Evolutionary conservation across 2,329 filamentous ascomycete genomes (phyloP), one percentile per base, ranked within the genome.

Genomic region (Xylariaceae sp.): DNA sequence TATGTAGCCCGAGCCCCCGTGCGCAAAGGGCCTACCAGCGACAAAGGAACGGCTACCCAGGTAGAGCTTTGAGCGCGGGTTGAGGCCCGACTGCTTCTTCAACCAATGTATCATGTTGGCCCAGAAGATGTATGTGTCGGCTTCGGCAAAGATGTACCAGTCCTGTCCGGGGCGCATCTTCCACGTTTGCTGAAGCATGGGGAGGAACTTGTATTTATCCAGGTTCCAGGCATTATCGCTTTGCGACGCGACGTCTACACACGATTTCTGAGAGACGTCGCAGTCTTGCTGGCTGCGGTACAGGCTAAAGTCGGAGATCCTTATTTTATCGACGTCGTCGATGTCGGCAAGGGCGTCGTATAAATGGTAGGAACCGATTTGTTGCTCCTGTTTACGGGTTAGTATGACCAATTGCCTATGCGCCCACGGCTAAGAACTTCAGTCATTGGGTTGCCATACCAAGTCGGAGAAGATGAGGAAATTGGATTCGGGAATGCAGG

Each of bases 201-300:
- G 79, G 47, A 83, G 67, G 64, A 81, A 81, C 67, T 84, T 84
- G 71, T 81, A 84, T 70, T 82, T 83, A 67, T 84, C 81, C 58
- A 84, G 68, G 49, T 73, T 73, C 79, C 80, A 83, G 8, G 72
- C 73, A 60, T 70, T 60, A 52, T 68, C 57, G 54, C 70, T 58
- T 37, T 70, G 65, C 4, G 64, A 58, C 34, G 63, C 64, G 35
- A 70, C 66, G 30, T 67, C 66, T 35, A 70, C 64, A 56, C 77
- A 76, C 43, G 77, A 72, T 61, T 75, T 74, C 39, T 76, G 74
- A 2, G 74, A 72, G 32, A 74, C 70, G 40, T 75, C 73, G 50
- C 78, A 80, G 51, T 74, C 67, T 49, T 73, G 68, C 60, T 78
- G 75, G 9, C 70, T 66, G 29, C 72, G 68, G 60, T 78, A 78